Evolutionary conservation across 1,139 yeast genomes (phyloP), one percentile per base, ranked within the genome.

Genomic region (Yamadazyma pseudoaaseri): DNA sequence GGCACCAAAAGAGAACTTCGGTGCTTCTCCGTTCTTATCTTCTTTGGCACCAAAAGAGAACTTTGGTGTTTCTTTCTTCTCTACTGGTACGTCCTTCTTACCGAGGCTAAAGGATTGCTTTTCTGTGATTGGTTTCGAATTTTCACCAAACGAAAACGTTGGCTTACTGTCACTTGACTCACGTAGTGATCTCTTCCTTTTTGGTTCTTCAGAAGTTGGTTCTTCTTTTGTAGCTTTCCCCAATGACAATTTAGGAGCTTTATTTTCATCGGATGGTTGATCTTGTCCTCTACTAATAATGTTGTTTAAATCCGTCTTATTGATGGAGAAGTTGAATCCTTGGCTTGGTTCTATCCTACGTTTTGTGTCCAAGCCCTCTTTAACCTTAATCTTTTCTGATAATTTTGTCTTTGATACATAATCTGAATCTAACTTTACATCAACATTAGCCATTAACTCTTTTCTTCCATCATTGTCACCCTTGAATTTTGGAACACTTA

Each of bases 271-370:
- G 10, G 10, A 18, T 18, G 7, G 7, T 7, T 18, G 21, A 30
- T 32, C 22, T 36, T 30, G 9, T 26, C 21, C 16, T 31, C 20
- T 30, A 12, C 46, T 45, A 6, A 58, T 39, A 9, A 62, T 51
- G 8, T 52, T 47, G 22, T 47, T 40, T 24, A 64, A 47, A 28
- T 58, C 57, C 8, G 48, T 45, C 31, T 55, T 52, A 29, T 60
- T 58, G 11, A 62, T 54, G 6, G 60, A 51, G 39, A 67, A 66
- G 22, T 60, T 54, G 47, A 67, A 67, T 1, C 70, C 73, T 3
- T 62, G 52, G 27, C 70, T 64, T 12, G 73, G 73, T 16, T 54
- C 56, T 6, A 48, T 31, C 1, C 45, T 20, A 15, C 42, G 39
- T 5, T 41, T 38, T 8, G 39, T 36, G 8, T 26, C 34, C 14